Percentiles rank a stretch among this genome's conserved stretches.
Evolutionary conservation across 2,329 filamentous ascomycete species (phyloP).

Genomic region (Sphaerulina vaccinii): DNA sequence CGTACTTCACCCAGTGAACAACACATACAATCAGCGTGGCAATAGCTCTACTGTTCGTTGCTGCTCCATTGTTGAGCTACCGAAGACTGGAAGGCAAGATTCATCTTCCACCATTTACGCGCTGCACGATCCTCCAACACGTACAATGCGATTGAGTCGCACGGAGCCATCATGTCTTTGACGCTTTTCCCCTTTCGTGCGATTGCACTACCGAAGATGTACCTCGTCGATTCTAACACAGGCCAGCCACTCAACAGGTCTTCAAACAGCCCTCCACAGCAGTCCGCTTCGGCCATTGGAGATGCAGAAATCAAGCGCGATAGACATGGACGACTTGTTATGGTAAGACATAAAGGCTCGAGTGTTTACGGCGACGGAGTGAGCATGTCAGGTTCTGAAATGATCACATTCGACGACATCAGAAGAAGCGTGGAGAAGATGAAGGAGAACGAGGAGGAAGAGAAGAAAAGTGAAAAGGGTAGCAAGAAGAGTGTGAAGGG

Average conservation of each 20-base stretch:
- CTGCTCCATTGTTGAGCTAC: background rate
- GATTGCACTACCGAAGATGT: constrained; percentile 19
- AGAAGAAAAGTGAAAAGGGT: constrained; percentile 6
- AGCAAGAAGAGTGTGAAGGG: background rate
- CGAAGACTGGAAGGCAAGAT: too few species aligned
- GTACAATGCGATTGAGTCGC: background rate
- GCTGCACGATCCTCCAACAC: background rate
- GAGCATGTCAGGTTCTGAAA: background rate
- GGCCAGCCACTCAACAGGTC: constrained; percentile 27
- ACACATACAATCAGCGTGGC: background rate
- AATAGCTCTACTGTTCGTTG: background rate
- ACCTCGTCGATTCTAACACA: constrained; percentile 33
- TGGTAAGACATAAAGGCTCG: constrained; percentile 29
- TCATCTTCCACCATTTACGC: background rate
- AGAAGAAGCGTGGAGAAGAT: constrained; percentile 10
- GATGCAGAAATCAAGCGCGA: constrained; percentile 26
- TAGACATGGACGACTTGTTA: constrained; percentile 27
- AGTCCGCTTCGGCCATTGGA: constrained; percentile 26
- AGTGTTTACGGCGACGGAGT: background rate
- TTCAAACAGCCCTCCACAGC: background rate
- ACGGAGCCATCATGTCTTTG: background rate
- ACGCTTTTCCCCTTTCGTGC: constrained; percentile 8
- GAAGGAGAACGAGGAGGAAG: background rate
- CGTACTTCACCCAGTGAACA: background rate
- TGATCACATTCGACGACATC: constrained; percentile 12